Evolutionary conservation across 2,329 filamentous ascomycete genomes (phyloP), one percentile per base, ranked within the genome.

Genomic region (Aspergillus candidus): DNA sequence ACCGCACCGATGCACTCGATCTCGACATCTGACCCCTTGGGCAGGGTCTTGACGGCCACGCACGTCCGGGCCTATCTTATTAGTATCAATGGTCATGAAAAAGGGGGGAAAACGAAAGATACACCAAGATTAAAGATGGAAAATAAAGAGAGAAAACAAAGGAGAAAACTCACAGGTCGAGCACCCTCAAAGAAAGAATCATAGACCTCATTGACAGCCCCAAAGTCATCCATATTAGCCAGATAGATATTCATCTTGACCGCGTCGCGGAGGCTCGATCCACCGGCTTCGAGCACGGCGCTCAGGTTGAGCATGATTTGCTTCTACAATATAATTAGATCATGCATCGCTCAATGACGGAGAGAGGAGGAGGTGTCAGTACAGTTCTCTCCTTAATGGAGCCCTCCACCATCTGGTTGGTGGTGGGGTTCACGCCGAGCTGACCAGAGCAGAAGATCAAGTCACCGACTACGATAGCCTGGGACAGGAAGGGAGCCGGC

Each of bases 141-240:
- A 5, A 18, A 18, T 18, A 5, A 5, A 5, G 6, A 18, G 18
- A 5, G 18, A 30, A 35, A 36, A 14, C n/a, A 33, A 29, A 15
- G n/a, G 42, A 1, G 29, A 41, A 17, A 48, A 52, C 56, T 43
- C 40, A 61, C 60, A 18, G 59, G 59, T 47, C 54, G 57, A 2
- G 55, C 53, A 40, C 56, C 54, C 32, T 36, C 41, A 37, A 63
- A 62, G 30, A 53, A 53, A n/a, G 48, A 43, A 15, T 44, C 40
- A 31, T 93, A 94, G 65, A 88, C 84, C 58, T 76, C 75, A 71
- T 94, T 94, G 80, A 94, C 87, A 66, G 81, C 81, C 63, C 66
- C 70, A 56, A 83, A 85, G 60, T 84, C 72, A 34, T 72, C 68
- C 80, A 85, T 84, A 48, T 75, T 74, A 0, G 76, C 78, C 8